phyloP scores from a whole-genome alignment of 73 alveolate genomes.

The Breviolum minutum region DNA sequence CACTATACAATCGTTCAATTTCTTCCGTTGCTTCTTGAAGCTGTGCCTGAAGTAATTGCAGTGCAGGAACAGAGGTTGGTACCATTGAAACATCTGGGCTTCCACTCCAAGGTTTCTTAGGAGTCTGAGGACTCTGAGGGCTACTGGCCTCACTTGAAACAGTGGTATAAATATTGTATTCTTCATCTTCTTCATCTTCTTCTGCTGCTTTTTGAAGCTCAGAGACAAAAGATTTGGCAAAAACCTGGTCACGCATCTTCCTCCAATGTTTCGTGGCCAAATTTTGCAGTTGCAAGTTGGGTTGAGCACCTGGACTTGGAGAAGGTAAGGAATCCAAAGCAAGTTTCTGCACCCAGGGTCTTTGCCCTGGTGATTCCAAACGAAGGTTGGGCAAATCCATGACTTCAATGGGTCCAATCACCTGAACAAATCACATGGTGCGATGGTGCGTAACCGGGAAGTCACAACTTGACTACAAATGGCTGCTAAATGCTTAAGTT shows the following conservation, averaged over 20 bases:
- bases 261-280: not conserved
- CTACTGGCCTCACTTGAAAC: constrained; percentile 10
- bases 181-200: not conserved
- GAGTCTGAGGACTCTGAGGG: constrained; percentile 1
- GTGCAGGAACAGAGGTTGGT: not conserved
- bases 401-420: not conserved
- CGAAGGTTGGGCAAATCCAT: constrained; percentile 48
- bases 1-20: constrained; percentile 42
- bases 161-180: not conserved
- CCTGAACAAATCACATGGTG: no score
- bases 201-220: not conserved
- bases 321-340: not conserved
- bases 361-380: constrained; percentile 42
- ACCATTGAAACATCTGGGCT: not conserved
- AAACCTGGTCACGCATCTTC: not conserved
- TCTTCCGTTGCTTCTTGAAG: constrained; percentile 61
- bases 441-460: not conserved
- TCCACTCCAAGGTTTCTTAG: not conserved
- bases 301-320: not conserved
- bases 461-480: no score
- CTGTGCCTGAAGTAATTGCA: not conserved
- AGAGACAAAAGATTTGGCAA: not conserved
- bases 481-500: no score
- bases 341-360: constrained; percentile 25
- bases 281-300: not conserved